Evolutionary conservation across 305 asterid species (phyloP).

Genomic region (Caryopteris hybrid): DNA sequence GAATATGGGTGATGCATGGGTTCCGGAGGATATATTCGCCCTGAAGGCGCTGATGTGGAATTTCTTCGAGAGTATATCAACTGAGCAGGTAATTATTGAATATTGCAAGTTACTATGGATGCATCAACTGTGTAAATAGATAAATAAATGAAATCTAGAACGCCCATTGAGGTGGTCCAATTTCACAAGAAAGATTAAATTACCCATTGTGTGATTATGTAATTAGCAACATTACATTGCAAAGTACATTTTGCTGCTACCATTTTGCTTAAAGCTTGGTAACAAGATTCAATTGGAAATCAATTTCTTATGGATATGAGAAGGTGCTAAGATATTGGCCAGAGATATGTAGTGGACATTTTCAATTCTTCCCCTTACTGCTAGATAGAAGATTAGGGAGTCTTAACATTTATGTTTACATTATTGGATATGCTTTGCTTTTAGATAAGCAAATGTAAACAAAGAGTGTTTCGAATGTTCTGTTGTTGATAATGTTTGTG

Average conservation of each 20-base stretch:
- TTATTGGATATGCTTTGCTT: not conserved
- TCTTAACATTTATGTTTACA: not conserved
- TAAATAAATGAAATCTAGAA: not conserved
- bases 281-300: no score
- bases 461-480: not conserved
- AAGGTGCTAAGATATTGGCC: not conserved
- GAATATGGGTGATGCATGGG: constrained; percentile 73
- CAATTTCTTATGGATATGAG: no score
- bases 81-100: constrained; percentile 56
- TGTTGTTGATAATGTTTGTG: constrained; percentile 8
- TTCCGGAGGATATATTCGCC: constrained; percentile 54
- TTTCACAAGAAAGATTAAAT: not conserved
- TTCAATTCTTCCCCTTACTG: no score
- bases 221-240: not conserved
- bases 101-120: not conserved
- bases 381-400: not conserved
- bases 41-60: constrained; percentile 59
- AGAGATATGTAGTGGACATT: not conserved
- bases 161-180: not conserved
- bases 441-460: no score
- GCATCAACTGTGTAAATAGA: constrained; percentile 1
- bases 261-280: not conserved
- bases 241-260: no score
- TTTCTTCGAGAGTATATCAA: constrained; percentile 75
- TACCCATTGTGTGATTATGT: not conserved